Base-by-base conservation (phyloP, 2,329 filamentous ascomycete genomes). In the Claviceps maximensis region DNA sequence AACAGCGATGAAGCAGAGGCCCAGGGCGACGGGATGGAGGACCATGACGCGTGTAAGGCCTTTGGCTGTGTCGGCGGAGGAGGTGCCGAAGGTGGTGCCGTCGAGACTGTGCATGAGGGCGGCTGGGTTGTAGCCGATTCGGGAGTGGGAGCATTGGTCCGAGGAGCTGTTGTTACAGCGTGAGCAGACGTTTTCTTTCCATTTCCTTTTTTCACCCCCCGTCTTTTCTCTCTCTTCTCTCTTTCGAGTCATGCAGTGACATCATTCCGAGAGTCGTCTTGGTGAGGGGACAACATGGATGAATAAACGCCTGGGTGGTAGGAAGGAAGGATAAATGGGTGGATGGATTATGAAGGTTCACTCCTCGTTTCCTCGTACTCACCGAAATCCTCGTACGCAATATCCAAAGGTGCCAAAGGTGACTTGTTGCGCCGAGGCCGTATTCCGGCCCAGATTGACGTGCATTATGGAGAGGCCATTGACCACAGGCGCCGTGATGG, bases 381-480 rank as follows among this genome's bases (percentile, higher is more conserved):
- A 68, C 59, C 58, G 57, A 48, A 58, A 57, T 44, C 62, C 60
- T 23, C 61, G 56, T 33, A 68, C 58, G 61, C 81, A 84, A 62
- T 75, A 79, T 8, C 81, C 81, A 66, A 82, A 83, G 0, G 77
- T 79, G 46, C 81, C 81, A 64, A 80, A 82, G 2, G 68, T 71
- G 36, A 82, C 64, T 12, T 71, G 60, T 27, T 67, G 62, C 4
- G 58, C 63, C 23, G 59, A 55, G 10, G 62, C 65, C 27, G 62
- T 58, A 57, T 71, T 68, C 45, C 40, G 44, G 38, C 64, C 64
- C 21, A 82, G 67, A 49, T 71, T 66, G 55, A 84, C 72, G 54
- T 71, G 74, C 53, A 84, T 63, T 40, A 84, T 66, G 46, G 72
- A 68, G 45, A 83, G 70, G 58, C 74, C 59, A 59, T 79, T 70